Base-by-base conservation (phyloP, 2,329 filamentous ascomycete species). In the Capronia americana region DNA sequence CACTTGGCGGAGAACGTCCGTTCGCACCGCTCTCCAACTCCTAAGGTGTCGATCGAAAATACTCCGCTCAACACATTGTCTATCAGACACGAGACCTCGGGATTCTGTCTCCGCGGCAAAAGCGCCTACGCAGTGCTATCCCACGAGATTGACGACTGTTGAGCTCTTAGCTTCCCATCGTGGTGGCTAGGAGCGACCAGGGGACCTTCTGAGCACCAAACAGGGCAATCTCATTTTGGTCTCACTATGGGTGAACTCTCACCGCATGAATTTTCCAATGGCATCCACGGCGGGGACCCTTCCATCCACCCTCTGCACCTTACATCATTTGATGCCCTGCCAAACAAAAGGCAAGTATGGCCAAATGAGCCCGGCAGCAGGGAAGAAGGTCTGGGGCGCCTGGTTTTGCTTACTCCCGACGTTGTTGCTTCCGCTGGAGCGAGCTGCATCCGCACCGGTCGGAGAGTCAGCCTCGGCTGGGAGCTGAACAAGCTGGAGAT, bases 401-500 rank as follows among this genome's bases (percentile, higher is more conserved):
- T 82, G 5, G 79, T 77, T 0, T 79, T 84, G 3, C 79, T 88
- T 28, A 87, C 85, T 0, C 82, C 84, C 1, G 79, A 85, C 1
- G 76, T 83, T 1, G 83, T 87, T 2, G 79, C 81, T 5, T 77
- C 78, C 24, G 79, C 83, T 0, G 85, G 85, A 2, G 76, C 78
- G 4, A 76, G 78, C 4, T 82, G 85, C 70, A 86, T 87, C 70
- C 79, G 77, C 46, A 83, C 81, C 0, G 86, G 86, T 12, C 77
- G 77, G 23, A 79, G 84, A 34, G 80, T 86, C 26, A 82, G 82
- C 10, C 77, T 88, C 46, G 81, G 81, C 28, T 87, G 85, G 85
- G 82, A 85, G 26, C 73, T 87, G 66, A 82, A 80, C 23, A 87
- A 87, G 70, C 75, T 87, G 2, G 84, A 87, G 64, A 80, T 83